A percentile compares a stretch with the other conserved stretches of the same genome.
Conservation (phyloP, 2,329 filamentous ascomycete genomes). For the Fusarium sp. region DNA sequence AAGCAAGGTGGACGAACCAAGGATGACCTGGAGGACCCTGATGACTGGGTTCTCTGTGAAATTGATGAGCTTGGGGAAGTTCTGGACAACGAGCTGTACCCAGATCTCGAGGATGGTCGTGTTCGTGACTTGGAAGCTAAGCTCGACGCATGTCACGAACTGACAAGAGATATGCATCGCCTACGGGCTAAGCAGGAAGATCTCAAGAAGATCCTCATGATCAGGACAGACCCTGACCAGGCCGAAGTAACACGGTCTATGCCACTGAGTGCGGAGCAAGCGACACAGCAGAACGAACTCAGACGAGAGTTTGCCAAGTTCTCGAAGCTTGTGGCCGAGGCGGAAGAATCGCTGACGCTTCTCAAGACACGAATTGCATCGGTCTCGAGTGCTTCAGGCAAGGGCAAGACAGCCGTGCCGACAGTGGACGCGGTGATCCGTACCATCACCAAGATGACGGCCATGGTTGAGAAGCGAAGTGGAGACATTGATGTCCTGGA, state of each 20-base stretch:
- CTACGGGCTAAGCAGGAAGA: slow-evolving; percentile 82
- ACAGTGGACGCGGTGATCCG: slow-evolving; percentile 93
- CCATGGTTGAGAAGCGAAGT: slow-evolving; percentile 90
- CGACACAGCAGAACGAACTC: slow-evolving; percentile 84
- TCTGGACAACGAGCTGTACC: slow-evolving; percentile 71
- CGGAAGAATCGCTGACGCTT: slow-evolving; percentile 82
- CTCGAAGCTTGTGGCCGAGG: slow-evolving; percentile 77
- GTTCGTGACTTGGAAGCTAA: slow-evolving; percentile 76
- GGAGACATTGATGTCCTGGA: slow-evolving; percentile 92
- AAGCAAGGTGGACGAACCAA: slow-evolving; percentile 66
- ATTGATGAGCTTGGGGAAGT: slow-evolving; percentile 74
- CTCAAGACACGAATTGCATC: slow-evolving; percentile 81
- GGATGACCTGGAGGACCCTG: slow-evolving; percentile 74
- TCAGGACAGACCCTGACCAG: slow-evolving; percentile 74
- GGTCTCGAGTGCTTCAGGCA: slow-evolving; percentile 61
- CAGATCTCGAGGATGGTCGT: slow-evolving; percentile 73
- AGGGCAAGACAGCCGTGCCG: slow-evolving; percentile 66
- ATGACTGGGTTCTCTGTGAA: slow-evolving; percentile 81
- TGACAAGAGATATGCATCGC: slow-evolving; percentile 76
- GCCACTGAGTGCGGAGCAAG: slow-evolving; percentile 86
- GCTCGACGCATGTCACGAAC: slow-evolving; percentile 72
- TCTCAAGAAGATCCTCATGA: slow-evolving; percentile 78
- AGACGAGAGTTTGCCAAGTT: slow-evolving; percentile 80
- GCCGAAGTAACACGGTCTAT: slow-evolving; percentile 72
- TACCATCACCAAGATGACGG: slow-evolving; percentile 92